Base-by-base conservation (phyloP, 1,139 yeast species). In the Hyphopichia wangnamkhiaoensis region DNA sequence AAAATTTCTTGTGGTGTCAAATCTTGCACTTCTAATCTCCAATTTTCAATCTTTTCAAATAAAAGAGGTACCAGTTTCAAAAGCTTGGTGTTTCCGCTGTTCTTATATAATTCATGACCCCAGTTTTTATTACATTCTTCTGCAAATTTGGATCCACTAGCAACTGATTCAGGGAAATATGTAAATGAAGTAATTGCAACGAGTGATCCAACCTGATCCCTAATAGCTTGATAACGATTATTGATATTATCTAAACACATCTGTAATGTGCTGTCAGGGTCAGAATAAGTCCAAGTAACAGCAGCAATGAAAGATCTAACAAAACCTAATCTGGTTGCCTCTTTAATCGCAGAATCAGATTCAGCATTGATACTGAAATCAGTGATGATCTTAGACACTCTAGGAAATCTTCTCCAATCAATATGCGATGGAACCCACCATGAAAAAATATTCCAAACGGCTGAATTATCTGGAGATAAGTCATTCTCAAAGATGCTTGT, bases 141-240 rank as follows among this genome's bases (percentile, higher is more conserved):
- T 18, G 82, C 48, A 45, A 84, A 76, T 3, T 61, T 64, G 2
- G 62, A 63, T 10, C 76, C 72, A 39, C 66, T 68, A 1, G 66
- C 56, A 40, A 66, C 63, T 0, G 83, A 72, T 30, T 79, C 82
- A 26, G 71, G 67, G 38, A 79, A 76, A 44, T 78, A 74, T 14
- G 76, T 68, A 44, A 75, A 71, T 7, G 84, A 71, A 16, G 84
- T 54, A 3, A 76, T 76, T 4, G 83, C 77, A 42, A 90, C 59
- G 20, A 85, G 66, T 4, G 80, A 70, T 0, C 94, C 95, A 42
- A 87, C 71, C 40, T 84, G 84, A 20, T 77, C 80, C 27, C 97
- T 74, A 3, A 90, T 90, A 12, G 80, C 80, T 43, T 83, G 86
- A 52, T 87, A 85, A n/a, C 84, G 83, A 54, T 86, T 89, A 40